Evolutionary conservation across 2,329 filamentous ascomycete species (phyloP).

Genomic region (Trichoderma atroviride): DNA sequence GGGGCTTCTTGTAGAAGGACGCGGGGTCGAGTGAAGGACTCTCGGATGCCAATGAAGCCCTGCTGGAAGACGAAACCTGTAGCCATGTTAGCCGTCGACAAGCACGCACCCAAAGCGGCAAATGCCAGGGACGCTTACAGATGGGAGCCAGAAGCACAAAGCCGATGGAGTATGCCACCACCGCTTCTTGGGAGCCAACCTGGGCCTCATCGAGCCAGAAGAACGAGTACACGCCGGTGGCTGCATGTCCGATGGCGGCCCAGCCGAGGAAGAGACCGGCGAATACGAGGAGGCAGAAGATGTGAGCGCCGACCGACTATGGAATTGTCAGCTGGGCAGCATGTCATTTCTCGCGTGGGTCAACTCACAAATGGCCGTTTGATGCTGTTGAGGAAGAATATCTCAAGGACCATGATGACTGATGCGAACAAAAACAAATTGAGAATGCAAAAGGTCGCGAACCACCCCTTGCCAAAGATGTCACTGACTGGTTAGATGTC

Average conservation of each 20-base stretch:
- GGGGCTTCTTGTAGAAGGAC: constrained; percentile 14
- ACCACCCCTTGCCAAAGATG: constrained; percentile 52
- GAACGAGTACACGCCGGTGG: constrained; percentile 51
- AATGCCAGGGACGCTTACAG: constrained; percentile 45
- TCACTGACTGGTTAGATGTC: constrained; percentile 46
- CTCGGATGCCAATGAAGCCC: constrained; percentile 53
- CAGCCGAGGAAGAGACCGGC: constrained; percentile 53
- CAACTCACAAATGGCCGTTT: constrained; percentile 51
- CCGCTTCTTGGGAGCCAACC: constrained; percentile 48
- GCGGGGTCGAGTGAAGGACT: constrained; percentile 41
- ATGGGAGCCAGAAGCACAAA: constrained; percentile 50
- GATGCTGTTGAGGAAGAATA: constrained; percentile 56
- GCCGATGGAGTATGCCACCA: constrained; percentile 47
- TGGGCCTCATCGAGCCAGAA: constrained; percentile 54
- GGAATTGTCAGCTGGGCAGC: constrained; percentile 27
- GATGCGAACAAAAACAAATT: constrained; percentile 51
- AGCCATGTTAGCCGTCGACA: constrained; percentile 26
- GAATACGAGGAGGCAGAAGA: constrained; percentile 45
- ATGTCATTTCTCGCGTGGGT: background rate
- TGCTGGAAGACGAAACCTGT: constrained; percentile 54
- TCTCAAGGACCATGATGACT: constrained; percentile 49
- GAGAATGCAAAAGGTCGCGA: constrained; percentile 50
- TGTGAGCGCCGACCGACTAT: constrained; percentile 50
- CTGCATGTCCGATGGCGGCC: constrained; percentile 50
- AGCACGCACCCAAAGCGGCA: background rate